Percentiles rank a stretch among this genome's conserved stretches.
phyloP scores from a whole-genome alignment of 2,329 filamentous ascomycete genomes.

The Coniochaeta sp. region DNA sequence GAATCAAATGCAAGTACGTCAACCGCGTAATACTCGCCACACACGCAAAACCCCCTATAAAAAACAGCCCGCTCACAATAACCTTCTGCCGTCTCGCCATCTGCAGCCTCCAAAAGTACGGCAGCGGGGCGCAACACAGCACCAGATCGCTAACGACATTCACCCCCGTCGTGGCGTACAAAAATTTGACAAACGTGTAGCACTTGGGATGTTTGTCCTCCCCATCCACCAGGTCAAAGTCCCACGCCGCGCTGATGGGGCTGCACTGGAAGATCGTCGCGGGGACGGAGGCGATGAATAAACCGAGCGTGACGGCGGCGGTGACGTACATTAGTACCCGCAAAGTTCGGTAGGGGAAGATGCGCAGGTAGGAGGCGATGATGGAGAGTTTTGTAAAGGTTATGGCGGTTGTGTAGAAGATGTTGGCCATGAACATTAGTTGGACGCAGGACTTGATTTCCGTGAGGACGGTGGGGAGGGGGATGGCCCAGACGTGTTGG shows the following conservation, averaged over 20 bases:
- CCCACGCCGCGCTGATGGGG: constrained; percentile 20
- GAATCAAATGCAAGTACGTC: constrained; percentile 15
- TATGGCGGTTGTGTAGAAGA: constrained; percentile 17
- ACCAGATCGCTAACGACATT: constrained; percentile 21
- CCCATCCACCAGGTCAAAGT: constrained; percentile 8
- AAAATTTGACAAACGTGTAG: constrained; percentile 17
- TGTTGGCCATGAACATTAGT: constrained; percentile 14
- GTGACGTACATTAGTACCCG: constrained; percentile 22
- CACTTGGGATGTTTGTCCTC: constrained; percentile 12
- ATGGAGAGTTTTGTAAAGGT: constrained; percentile 23
- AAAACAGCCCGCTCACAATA: constrained; percentile 20
- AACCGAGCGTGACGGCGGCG: constrained; percentile 18
- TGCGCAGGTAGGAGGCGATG: constrained; percentile 20
- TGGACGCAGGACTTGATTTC: constrained; percentile 13
- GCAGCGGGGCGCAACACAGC: constrained; percentile 21
- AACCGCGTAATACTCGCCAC: constrained; percentile 18
- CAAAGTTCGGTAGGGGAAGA: constrained; percentile 21
- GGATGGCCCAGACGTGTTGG: constrained; percentile 19
- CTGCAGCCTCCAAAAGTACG: constrained; percentile 20
- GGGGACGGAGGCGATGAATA: constrained; percentile 17
- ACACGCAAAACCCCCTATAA: constrained; percentile 21
- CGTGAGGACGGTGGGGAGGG: constrained; percentile 8
- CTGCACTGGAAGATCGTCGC: constrained; percentile 21
- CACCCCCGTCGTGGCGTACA: constrained; percentile 20
- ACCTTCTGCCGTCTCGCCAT: constrained; percentile 18